Percentiles rank a stretch among this genome's conserved stretches.
Conservation (phyloP, 2,329 filamentous ascomycete genomes). For the Fonsecaea pedrosoi region DNA sequence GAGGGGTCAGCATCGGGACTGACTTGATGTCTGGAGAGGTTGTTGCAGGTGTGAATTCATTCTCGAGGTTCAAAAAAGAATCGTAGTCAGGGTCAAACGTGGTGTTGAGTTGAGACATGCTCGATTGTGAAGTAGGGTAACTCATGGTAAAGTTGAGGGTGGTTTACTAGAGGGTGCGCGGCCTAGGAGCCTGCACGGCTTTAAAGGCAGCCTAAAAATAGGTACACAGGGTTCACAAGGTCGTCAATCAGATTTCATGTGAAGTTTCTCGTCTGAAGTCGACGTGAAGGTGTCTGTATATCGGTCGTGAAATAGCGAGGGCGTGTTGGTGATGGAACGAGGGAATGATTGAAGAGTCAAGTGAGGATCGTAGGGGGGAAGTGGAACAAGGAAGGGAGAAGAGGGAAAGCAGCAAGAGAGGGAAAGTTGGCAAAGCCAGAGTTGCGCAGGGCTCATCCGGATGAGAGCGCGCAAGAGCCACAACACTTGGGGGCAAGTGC, state of each 20-base stretch:
- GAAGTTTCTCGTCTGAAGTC: conserved; percentile 5
- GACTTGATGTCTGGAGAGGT: conserved; percentile 43
- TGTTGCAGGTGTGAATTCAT: conserved; percentile 47
- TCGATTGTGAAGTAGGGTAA: conserved; percentile 25
- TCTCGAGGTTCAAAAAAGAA: conserved; percentile 55
- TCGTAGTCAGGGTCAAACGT: conserved; percentile 55
- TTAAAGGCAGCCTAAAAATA: conserved; percentile 32
- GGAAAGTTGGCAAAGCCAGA: conserved; percentile 23
- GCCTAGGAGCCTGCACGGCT: conserved; percentile 29
- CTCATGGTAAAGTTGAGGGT: conserved; percentile 16
- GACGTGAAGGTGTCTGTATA: neutral
- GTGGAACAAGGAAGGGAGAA: conserved; percentile 10
- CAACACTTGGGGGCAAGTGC: conserved; percentile 16
- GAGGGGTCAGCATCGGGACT: conserved; percentile 47
- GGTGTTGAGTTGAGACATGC: conserved; percentile 42
- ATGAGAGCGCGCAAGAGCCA: conserved; percentile 15
- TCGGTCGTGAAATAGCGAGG: neutral
- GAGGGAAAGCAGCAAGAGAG: conserved; percentile 11
- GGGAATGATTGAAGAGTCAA: conserved; percentile 11
- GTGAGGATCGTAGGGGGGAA: conserved; percentile 9
- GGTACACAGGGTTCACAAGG: conserved; percentile 11
- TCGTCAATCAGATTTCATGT: neutral
- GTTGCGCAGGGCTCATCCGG: conserved; percentile 7
- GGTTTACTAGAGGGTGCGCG: conserved; percentile 27
- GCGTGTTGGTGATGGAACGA: conserved; percentile 9